Base-by-base conservation (phyloP, 106 monocot species). In the Agapanthus africanus region DNA sequence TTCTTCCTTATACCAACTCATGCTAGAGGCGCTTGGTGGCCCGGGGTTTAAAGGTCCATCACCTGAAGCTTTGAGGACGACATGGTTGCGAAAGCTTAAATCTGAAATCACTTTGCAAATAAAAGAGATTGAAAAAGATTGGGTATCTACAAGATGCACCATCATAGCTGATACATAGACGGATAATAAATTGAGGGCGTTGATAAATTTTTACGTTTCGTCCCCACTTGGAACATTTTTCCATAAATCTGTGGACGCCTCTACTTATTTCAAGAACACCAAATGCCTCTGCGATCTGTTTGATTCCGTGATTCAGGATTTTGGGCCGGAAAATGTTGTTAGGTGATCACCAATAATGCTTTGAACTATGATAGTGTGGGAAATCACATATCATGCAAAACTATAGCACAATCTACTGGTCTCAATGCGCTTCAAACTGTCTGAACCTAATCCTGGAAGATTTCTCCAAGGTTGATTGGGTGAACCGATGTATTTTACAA, bases 151-250 rank as follows among this genome's bases (percentile, higher is more conserved):
- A 4, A 91, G 95, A 6, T 95, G 95, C 68, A 86, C 95, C 10
- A 82, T 95, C 34, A 84, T 95, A 40, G 91, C 91, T 40, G 83
- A 95, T 75, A 88, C 94, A 40, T 91, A 88, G 88, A 91, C 91
- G 0, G 88, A 95, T 71, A 83, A 85, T 52, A 95, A 91, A 77
- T 79, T 85, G 10, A 83, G 72, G 76, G 83, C 86, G 27, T 68
- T 81, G 32, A 94, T 94, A 44, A 95, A 88, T 54, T 91, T 91
- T 68, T 91, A 83, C 44, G 78, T 91, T 6, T 88, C 91, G 13
- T 95, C 88, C 68, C 91, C 95, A 0, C 73, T 88, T 21, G 95
- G 91, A 18, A 86, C 88, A 0, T 95, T 95, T 71, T 95, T 91
- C 79, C 91, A 91, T 71, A 95, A 88, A 76, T 86, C 81, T 16